Evolutionary conservation across 306 rosid species (phyloP), one percentile per base, ranked within the genome.

Genomic region (Cucurbita pepo): DNA sequence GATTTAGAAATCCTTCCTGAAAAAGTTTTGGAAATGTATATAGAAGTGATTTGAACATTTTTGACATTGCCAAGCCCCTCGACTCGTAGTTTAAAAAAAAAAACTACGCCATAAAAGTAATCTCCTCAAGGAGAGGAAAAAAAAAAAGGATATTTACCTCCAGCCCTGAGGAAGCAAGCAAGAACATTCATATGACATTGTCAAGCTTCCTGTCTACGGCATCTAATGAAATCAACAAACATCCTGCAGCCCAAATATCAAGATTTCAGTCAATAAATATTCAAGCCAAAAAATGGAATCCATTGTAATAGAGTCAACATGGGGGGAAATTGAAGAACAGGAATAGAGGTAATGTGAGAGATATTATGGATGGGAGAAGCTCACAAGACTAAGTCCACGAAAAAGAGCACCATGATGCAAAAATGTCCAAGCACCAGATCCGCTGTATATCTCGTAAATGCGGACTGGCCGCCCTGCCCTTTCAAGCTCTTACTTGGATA

Each of bases 381-480:
- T 83, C 80, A 94, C 99, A 69, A 95, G 92, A 76, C 99, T 89
- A 73, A 95, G 86, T 56, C 99, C 99, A 57, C 99, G 97, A 82
- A 89, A 95, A 75, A 89, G 69, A 74, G 99, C 79, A 64, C 92
- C 95, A 82, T 89, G 92, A 79, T 95, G 97, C 87, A 95, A 81
- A 74, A 95, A 89, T 9, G 99, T 81, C 97, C 99, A 91, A 45
- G 81, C 81, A 73, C 88, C 96, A 51, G 88, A 77, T 75, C 96
- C 99, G 81, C 66, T 85, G 84, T 91, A 95, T 80, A 86, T 88
- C 88, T 95, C 99, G 79, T 95, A 95, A 77, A 95, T 89, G 84
- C 97, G 89, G 61, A 91, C 84, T 18, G 85, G 83, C 79, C 88
- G 95, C 65, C 99, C 96, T 14, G 86, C 87, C 85, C 99, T 86